These are phyloP conservation scores for Amanita pallidorosea DNA, from an alignment of 768 basidiomycete genomes.

Conservation along the genomic window DNA sequence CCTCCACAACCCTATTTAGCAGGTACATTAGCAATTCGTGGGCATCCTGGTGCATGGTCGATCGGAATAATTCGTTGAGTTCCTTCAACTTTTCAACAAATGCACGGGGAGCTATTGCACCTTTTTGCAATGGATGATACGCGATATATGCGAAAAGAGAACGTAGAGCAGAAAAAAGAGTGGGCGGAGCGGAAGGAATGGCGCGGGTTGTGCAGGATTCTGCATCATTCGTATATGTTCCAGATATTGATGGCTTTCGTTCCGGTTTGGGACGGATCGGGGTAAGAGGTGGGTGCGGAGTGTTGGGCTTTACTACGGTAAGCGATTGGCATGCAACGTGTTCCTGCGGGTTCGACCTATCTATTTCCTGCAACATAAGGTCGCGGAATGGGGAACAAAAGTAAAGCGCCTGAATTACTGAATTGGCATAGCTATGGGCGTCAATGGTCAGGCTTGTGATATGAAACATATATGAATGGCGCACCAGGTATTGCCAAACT, in stretches of 20 bases:
- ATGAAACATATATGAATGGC: constrained; percentile 9
- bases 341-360: constrained; percentile 33
- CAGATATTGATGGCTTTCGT: constrained; percentile 30
- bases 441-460: neutral
- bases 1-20: constrained; percentile 88
- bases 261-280: constrained; percentile 46
- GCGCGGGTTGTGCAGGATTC: constrained; percentile 23
- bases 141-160: constrained; percentile 86
- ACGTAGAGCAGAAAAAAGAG: constrained; percentile 86
- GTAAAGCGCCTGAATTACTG: constrained; percentile 95
- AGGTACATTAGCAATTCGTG: constrained; percentile 97
- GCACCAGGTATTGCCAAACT: constrained; percentile 98
- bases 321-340: constrained; percentile 15
- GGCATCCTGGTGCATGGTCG: constrained; percentile 94
- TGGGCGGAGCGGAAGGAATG: constrained; percentile 52
- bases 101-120: constrained; percentile 80
- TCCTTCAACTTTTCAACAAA: constrained; percentile 93
- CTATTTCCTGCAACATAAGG: constrained; percentile 65
- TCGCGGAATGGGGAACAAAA: constrained; percentile 92
- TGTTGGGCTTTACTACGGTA: constrained; percentile 9
- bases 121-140: constrained; percentile 64
- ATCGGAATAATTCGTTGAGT: constrained; percentile 84
- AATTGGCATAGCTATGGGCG: constrained; percentile 81
- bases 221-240: constrained; percentile 13
- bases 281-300: constrained; percentile 23